Evolutionary conservation across 345 rosid species (phyloP).

Genomic region (Adansonia digitata): DNA sequence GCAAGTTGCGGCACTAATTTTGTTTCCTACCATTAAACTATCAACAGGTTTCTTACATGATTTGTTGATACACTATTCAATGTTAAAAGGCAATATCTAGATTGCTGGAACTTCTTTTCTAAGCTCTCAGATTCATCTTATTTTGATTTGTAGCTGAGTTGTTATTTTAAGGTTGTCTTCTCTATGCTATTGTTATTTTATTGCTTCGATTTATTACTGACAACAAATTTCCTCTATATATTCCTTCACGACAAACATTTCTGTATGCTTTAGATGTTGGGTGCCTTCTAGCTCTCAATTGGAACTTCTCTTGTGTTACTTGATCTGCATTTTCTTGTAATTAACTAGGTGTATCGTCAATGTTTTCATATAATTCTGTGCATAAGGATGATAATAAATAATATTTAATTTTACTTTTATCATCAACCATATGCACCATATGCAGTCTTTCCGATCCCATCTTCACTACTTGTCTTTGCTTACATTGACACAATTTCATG

Average conservation of each 20-base stretch:
- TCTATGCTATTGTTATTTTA: neutral
- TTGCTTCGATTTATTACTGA: neutral
- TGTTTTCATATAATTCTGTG: no score
- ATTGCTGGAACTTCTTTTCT: neutral
- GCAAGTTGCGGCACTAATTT: neutral
- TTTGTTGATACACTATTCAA: neutral
- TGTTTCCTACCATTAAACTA: neutral
- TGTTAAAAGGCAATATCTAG: neutral
- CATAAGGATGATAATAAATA: no score
- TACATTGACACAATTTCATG: neutral
- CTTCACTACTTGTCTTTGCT: neutral
- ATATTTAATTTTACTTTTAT: neutral
- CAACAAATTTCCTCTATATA: neutral
- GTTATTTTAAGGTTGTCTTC: neutral
- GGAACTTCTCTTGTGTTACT: neutral
- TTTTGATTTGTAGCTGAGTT: neutral
- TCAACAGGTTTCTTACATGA: neutral
- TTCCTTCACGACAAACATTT: neutral
- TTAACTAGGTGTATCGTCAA: neutral
- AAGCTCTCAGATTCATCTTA: neutral
- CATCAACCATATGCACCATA: neutral
- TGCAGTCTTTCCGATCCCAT: no score
- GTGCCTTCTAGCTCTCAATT: neutral
- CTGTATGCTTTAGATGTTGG: neutral
- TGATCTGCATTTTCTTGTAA: neutral